These are phyloP conservation scores for Amanita phalloides DNA, from an alignment of 768 basidiomycete species.

Conservation along the genomic window DNA sequence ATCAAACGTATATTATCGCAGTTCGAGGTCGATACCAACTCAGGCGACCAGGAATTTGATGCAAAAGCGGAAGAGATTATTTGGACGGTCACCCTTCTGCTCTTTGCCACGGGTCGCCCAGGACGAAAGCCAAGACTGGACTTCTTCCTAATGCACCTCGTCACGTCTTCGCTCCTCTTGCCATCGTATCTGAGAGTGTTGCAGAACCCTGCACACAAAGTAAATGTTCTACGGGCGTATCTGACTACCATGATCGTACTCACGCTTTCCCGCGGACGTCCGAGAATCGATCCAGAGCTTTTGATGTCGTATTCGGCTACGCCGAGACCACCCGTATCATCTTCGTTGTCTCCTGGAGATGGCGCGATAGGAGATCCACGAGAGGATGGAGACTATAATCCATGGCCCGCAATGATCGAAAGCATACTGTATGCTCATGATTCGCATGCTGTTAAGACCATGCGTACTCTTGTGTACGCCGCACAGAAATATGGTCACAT, in stretches of 20 bases:
- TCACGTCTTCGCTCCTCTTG: conserved; percentile 42
- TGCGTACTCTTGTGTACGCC: conserved; percentile 38
- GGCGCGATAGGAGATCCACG: conserved; percentile 24
- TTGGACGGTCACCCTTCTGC: conserved; percentile 36
- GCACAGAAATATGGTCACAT: conserved; percentile 35
- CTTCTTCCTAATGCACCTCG: conserved; percentile 51
- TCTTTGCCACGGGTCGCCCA: conserved; percentile 33
- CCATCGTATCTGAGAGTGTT: conserved; percentile 27
- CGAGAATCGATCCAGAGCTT: conserved; percentile 36
- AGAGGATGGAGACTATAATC: conserved; percentile 29
- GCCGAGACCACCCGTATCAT: conserved; percentile 25
- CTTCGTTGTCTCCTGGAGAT: conserved; percentile 7
- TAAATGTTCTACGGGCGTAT: conserved; percentile 32
- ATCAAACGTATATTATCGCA: conserved; percentile 32
- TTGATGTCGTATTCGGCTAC: conserved; percentile 33
- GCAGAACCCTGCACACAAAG: conserved; percentile 25
- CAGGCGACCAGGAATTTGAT: conserved; percentile 23
- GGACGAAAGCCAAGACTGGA: conserved; percentile 40
- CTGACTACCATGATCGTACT: conserved; percentile 25
- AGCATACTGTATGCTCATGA: conserved; percentile 38
- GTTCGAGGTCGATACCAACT: conserved; percentile 24
- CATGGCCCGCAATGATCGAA: conserved; percentile 41
- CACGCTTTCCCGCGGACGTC: conserved; percentile 36
- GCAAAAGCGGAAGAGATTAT: conserved; percentile 38
- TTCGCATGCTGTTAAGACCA: conserved; percentile 37